Evolutionary conservation across 306 rosid genomes (phyloP).

Genomic region (Sphenostylis stenocarpa): DNA sequence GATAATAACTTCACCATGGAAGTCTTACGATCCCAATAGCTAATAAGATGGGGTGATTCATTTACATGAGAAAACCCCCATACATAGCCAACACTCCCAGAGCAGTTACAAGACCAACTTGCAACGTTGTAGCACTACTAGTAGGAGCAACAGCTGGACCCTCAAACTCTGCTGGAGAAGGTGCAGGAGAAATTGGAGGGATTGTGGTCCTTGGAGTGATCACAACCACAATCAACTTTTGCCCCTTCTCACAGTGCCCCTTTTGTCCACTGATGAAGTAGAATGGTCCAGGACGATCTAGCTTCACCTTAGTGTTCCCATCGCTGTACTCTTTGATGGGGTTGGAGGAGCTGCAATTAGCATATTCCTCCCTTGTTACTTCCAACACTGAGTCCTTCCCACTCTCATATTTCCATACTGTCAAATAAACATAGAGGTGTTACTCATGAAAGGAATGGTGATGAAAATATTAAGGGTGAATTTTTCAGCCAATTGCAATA

Average conservation of each 20-base stretch:
- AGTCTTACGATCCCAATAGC: background rate
- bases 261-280: constrained; percentile 81
- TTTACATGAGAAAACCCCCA: constrained; percentile 43
- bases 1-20: background rate
- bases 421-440: background rate
- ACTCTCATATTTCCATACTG: constrained; percentile 80
- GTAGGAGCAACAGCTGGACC: constrained; percentile 85
- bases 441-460: background rate
- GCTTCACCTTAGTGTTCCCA: constrained; percentile 69
- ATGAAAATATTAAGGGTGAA: background rate
- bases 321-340: constrained; percentile 58
- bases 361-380: constrained; percentile 65
- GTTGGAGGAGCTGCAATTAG: constrained; percentile 47
- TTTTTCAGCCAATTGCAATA: too few species aligned
- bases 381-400: constrained; percentile 80
- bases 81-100: constrained; percentile 43
- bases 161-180: constrained; percentile 58
- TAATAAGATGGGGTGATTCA: constrained; percentile 14
- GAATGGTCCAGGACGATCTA: constrained; percentile 63
- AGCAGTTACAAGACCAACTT: constrained; percentile 41
- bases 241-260: constrained; percentile 84
- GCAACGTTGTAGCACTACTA: constrained; percentile 50
- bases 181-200: constrained; percentile 58
- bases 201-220: constrained; percentile 51
- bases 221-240: constrained; percentile 73